Base-by-base conservation (phyloP, 192 early-diverging fungal genomes). In the Oehlia diaphana region DNA sequence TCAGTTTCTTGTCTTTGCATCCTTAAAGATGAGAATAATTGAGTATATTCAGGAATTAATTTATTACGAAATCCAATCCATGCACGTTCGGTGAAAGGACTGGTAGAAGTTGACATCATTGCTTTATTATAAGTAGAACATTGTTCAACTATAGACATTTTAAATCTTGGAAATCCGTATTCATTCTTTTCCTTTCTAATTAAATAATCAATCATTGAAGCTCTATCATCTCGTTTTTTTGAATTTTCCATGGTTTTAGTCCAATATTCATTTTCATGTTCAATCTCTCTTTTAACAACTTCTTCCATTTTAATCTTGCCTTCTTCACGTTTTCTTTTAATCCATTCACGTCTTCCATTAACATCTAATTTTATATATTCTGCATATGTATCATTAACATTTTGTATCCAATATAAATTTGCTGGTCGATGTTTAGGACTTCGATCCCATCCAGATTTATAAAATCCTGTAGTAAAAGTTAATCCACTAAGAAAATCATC, bases 91-190 rank as follows among this genome's bases (percentile, higher is more conserved):
- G 74, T 75, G 63, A 75, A 63, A 63, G 37, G 14, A 35, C n/a
- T 28, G 4, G 62, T 63, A 10, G 62, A 63, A 21, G 31, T 26
- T 28, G 70, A 72, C 70, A 72, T 72, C 33, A 39, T 75, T n/a
- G 74, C 50, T 35, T 75, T 61, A 39, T 61, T 61, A 47, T 75
- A 75, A 63, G 44, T 9, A 9, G 23, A 21, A 63, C 74, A 75
- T 75, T 75, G 74, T 63, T 75, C 74, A 16, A 75, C 58, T 2
- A 75, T 37, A n/a, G 74, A 35, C 50, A 75, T 75, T n/a, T 75
- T 63, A 42, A 63, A 75, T 61, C 37, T 63, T 33, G 58, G 53
- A 37, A 61, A 63, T 9, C 74, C 74, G 44, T 63, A 63, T 63
- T 63, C 50, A 75, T 75, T 63, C 19, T 37, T 61, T 63, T 75